A percentile compares a stretch with the other conserved stretches of the same genome.
phyloP scores from a whole-genome alignment of 2,329 filamentous ascomycete genomes.

The Monilinia vaccinii-corymbosi region DNA sequence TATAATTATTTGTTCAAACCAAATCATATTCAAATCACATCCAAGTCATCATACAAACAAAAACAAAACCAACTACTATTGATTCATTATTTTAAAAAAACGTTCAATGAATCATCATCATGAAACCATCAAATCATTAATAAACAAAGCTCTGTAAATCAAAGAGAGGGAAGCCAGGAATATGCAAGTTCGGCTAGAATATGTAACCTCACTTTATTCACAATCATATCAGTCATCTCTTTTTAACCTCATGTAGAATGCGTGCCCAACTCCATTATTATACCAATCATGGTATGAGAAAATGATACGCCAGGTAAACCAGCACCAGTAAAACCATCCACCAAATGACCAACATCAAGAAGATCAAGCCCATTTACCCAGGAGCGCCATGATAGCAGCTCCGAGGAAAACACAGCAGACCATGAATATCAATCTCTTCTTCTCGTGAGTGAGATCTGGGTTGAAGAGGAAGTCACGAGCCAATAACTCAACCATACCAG shows the following conservation, averaged over 20 bases:
- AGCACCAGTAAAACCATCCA: background rate
- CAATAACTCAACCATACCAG: conserved; percentile 40
- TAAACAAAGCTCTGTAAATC: background rate
- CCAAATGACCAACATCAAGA: background rate
- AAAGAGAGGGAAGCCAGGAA: background rate
- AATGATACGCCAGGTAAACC: background rate
- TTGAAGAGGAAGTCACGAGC: conserved; percentile 43
- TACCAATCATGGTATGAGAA: background rate
- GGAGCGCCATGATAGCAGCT: conserved; percentile 37
- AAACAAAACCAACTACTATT: background rate
- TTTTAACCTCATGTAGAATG: background rate
- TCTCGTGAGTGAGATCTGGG: conserved; percentile 33
- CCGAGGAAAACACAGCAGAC: conserved; percentile 34
- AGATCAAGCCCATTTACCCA: conserved; percentile 40
- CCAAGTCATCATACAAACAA: background rate
- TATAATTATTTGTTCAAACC: too few species aligned
- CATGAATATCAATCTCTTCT: conserved; percentile 35
- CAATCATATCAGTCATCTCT: too few species aligned
- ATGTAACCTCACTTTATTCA: background rate
- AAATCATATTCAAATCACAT: background rate
- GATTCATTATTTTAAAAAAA: background rate
- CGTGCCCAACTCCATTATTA: background rate
- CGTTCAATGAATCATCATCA: background rate
- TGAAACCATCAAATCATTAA: background rate
- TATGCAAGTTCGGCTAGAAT: too few species aligned